Evolutionary conservation across 73 alveolate species (phyloP).

Genomic region (Paraurostyla sp.): DNA sequence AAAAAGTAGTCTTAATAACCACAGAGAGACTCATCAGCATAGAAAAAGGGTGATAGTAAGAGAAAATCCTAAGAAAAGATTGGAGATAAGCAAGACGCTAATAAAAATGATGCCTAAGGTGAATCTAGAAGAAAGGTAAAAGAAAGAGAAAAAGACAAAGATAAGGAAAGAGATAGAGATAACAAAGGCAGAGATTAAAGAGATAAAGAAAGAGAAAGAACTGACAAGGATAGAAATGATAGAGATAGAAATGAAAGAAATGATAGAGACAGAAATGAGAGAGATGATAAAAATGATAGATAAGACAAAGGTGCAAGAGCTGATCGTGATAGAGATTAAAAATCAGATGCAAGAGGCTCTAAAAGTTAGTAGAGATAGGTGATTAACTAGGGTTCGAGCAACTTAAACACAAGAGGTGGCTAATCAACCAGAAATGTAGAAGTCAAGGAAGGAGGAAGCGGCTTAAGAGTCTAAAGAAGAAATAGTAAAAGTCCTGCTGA

Average conservation of each 20-base stretch:
- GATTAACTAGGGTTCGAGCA: no score
- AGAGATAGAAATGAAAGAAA: not conserved
- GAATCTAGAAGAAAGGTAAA: not conserved
- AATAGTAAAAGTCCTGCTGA: slow-evolving; percentile 12
- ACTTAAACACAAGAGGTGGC: no score
- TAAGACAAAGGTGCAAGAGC: not conserved
- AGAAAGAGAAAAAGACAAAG: slow-evolving; percentile 1
- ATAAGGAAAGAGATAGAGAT: slow-evolving; percentile 2
- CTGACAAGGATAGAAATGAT: not conserved
- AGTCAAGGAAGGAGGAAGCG: not conserved
- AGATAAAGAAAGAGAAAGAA: not conserved
- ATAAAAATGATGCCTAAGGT: not conserved
- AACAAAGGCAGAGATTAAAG: not conserved
- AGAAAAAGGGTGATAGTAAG: no score
- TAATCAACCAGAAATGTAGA: not conserved
- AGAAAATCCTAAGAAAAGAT: not conserved
- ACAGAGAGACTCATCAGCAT: no score
- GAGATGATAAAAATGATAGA: not conserved
- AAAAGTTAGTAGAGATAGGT: no score
- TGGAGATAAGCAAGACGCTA: not conserved
- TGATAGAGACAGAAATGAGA: not conserved
- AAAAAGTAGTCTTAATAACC: no score
- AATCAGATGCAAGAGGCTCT: no score
- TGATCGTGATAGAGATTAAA: no score
- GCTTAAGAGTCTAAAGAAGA: not conserved